Evolutionary conservation across 345 rosid species (phyloP), one percentile per base, ranked within the genome.

Genomic region (Brassica carinata): DNA sequence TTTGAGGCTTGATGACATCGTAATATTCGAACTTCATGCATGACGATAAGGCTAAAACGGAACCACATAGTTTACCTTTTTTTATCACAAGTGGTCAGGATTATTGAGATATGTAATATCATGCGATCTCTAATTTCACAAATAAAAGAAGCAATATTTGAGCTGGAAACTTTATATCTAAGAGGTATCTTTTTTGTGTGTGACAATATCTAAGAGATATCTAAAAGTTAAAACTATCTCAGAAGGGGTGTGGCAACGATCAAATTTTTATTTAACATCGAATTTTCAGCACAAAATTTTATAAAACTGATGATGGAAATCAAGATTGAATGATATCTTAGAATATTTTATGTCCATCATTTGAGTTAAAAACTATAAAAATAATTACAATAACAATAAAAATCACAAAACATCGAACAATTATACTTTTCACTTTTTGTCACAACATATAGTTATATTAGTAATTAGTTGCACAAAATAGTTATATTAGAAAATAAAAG

Each of bases 121-220:
- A 27, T 8, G n/a, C 77, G 43, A 53, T 78, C 72, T 78, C 81
- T 58, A 53, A 76, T 78, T 72, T 78, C 33, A 23, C 72, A 38
- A 55, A 78, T 71, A 53, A 2, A 63, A 77, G 65, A 77, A 29
- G 4, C 23, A 5, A 61, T 58, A 23, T 23, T 23, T 2, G n/a
- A 38, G 45, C 59, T 59, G 9, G 14, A 38, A 76, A 67, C 67
- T 55, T 58, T 36, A 7, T 19, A 55, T 53, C 14, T 43, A 43
- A 43, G 51, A 23, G 26, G 26, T 23, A 23, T 23, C 26, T 23
- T 23, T 23, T 23, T 23, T 23, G 1, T 23, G 1, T 23, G 26
- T 23, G 26, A 23, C 26, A 23, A 23, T 23, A 23, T 23, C 26
- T 23, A 23, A 23, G 26, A 23, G 26, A 23, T 23, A 43, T 43